Base-by-base conservation (phyloP, 1,284 basidiomycete genomes). In the Puccinia hordei region DNA sequence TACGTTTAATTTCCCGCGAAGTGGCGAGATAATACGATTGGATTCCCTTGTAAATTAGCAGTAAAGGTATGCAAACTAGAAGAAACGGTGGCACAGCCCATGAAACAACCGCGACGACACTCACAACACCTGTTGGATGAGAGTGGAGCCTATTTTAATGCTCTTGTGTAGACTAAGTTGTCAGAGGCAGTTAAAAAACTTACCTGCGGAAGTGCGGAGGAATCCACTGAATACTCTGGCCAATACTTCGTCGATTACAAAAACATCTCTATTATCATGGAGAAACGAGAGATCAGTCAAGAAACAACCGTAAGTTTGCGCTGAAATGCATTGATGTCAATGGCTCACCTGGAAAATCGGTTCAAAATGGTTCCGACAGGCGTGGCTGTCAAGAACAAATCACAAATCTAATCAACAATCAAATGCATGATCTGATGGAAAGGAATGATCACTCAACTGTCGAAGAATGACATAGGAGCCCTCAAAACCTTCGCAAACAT, bases 1-100 rank as follows among this genome's bases (percentile, higher is more conserved):
- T 89, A 30, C 95, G 91, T 86, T 97, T 96, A 77, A 97, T 89
- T 85, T 96, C 94, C 73, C 94, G 91, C 15, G 93, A 94, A 0
- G 95, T 95, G 0, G 93, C 88, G 22, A 98, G 90, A 85, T 97
- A 98, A 87, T 95, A 95, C 53, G 91, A 92, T 82, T 24, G 61
- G 38, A 53, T 49, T 15, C 80, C 74, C 5, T 69, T 72, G 61
- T 81, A 75, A 81, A 80, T 33, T 46, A 57, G 76, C n/a, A 17
- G 5, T 9, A 66, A 44, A 17, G 35, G 33, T 8, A 73, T 24
- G 33, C 78, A 85, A 83, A 38, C 30, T 27, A 66, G 35, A 8
- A 80, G 63, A 68, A 80, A 73, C 1, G 78, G 69, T 57, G 69
- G 78, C 8, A 80, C n/a, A 3, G 59, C 38, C 71, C 69, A 80